Evolutionary conservation across 352 stramenopile species (phyloP).

Genomic region (Phytophthora cryptogea): DNA sequence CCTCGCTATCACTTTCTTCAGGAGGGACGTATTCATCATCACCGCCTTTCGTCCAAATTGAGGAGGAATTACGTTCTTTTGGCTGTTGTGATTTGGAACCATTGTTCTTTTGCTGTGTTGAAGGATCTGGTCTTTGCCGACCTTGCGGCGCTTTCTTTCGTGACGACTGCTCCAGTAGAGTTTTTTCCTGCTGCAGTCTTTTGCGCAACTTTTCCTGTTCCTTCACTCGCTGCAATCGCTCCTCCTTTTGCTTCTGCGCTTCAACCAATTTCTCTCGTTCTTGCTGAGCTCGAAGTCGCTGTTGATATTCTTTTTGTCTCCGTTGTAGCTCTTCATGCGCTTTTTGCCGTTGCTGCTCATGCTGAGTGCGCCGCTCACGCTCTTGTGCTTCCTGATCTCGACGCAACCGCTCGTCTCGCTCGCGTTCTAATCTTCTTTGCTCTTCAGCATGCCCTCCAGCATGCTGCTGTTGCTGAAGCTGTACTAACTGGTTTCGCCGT

Average conservation of each 20-base stretch:
- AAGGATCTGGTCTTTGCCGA: constrained; percentile 2
- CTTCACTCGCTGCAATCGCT: constrained; percentile 18
- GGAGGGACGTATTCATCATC: constrained; percentile 35
- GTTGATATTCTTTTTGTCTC: constrained; percentile 37
- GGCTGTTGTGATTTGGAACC: constrained; percentile 3
- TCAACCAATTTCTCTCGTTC: constrained; percentile 34
- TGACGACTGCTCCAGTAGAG: constrained; percentile 1
- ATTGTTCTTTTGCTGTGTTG: not conserved
- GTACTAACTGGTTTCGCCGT: constrained; percentile 11
- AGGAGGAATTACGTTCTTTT: constrained; percentile 15
- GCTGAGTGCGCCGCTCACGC: constrained; percentile 13
- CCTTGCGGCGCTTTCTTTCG: constrained; percentile 5
- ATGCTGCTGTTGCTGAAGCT: constrained; percentile 23
- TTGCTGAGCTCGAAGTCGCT: constrained; percentile 25
- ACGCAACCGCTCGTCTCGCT: constrained; percentile 11
- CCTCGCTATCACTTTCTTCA: constrained; percentile 27
- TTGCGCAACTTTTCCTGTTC: constrained; percentile 30
- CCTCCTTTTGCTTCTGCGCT: constrained; percentile 18
- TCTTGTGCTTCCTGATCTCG: constrained; percentile 19
- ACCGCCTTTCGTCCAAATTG: constrained; percentile 19
- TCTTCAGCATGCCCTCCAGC: constrained; percentile 13
- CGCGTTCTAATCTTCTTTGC: constrained; percentile 11
- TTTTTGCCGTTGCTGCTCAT: constrained; percentile 31
- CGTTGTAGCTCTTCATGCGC: constrained; percentile 28
- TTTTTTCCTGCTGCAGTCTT: constrained; percentile 23